These are phyloP conservation scores for Petunia axillaris DNA, from an alignment of 257 asterid genomes.

Conservation along the genomic window DNA sequence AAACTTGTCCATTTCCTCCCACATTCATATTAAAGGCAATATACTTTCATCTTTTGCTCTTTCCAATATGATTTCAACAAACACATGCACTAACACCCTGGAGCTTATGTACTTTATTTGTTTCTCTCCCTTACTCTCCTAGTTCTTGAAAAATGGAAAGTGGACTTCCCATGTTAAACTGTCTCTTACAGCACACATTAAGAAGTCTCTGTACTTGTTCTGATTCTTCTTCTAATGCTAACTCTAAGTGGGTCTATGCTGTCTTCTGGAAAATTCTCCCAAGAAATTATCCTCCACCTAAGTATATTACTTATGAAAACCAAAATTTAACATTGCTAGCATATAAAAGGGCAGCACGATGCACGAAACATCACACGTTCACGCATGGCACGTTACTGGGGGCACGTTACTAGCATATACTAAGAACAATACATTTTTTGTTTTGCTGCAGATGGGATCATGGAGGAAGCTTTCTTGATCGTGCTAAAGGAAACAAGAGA, in stretches of 20 bases:
- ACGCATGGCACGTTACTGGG: too few relatives aligned
- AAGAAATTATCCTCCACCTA: constrained; percentile 86
- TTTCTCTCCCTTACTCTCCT: constrained; percentile 28
- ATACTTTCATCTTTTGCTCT: constrained; percentile 15
- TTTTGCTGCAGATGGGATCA: constrained; percentile 71
- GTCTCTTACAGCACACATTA: constrained; percentile 77
- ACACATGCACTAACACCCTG: constrained; percentile 32
- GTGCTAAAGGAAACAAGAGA: constrained; percentile 74
- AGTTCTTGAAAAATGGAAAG: constrained; percentile 55
- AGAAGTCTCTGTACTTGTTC: constrained; percentile 66
- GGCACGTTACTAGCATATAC: too few relatives aligned
- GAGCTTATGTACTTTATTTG: constrained; percentile 29
- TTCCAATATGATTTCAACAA: constrained; percentile 43
- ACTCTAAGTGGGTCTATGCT: constrained; percentile 73
- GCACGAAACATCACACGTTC: background rate
- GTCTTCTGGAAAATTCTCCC: constrained; percentile 88
- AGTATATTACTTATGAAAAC: constrained; percentile 45
- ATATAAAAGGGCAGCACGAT: background rate
- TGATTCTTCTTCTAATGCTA: constrained; percentile 45
- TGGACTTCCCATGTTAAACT: constrained; percentile 76
- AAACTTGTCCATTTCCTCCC: background rate
- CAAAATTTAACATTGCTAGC: background rate
- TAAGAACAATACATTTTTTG: background rate
- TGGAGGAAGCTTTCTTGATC: constrained; percentile 63
- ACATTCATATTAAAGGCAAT: constrained; percentile 30